Conservation (phyloP, 192 early-diverging fungal species). For the Coemansia sp. region DNA sequence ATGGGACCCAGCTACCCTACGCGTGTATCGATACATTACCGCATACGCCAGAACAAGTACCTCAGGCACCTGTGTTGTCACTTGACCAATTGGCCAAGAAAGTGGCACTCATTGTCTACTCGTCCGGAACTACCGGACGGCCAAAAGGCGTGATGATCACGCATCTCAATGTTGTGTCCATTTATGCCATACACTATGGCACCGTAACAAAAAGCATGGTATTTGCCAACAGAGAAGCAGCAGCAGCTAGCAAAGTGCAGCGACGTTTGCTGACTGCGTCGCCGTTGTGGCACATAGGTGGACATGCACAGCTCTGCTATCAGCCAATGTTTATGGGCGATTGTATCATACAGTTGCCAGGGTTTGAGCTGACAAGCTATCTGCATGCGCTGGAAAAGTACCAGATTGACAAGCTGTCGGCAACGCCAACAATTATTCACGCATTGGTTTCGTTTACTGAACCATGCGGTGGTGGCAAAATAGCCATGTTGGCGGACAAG, state of each 20-base stretch:
- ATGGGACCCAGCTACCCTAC: background rate
- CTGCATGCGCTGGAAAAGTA: conserved; percentile 27
- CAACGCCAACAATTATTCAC: conserved; percentile 19
- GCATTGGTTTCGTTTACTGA: conserved; percentile 8
- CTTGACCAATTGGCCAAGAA: conserved; percentile 2
- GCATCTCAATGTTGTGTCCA: conserved; percentile 34
- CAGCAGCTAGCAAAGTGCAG: background rate
- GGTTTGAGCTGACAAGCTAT: conserved; percentile 8
- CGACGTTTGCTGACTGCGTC: conserved; percentile 15
- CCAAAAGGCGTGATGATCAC: conserved; percentile 42
- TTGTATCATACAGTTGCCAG: conserved; percentile 24
- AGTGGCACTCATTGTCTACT: conserved; percentile 30
- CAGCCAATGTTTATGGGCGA: conserved; percentile 23
- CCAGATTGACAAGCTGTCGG: conserved; percentile 10
- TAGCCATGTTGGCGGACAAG: background rate
- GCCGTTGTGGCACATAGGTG: conserved; percentile 27
- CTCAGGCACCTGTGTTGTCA: background rate
- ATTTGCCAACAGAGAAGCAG: no score
- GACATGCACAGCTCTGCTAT: conserved; percentile 37
- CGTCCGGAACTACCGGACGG: conserved; percentile 42
- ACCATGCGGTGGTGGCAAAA: background rate
- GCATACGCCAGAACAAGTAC: no score
- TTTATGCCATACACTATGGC: conserved; percentile 6
- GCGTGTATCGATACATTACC: no score
- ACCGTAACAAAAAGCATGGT: no score